Evolutionary conservation across 23 red algal species (phyloP).

Genomic region (Gracilaria gracilis): DNA sequence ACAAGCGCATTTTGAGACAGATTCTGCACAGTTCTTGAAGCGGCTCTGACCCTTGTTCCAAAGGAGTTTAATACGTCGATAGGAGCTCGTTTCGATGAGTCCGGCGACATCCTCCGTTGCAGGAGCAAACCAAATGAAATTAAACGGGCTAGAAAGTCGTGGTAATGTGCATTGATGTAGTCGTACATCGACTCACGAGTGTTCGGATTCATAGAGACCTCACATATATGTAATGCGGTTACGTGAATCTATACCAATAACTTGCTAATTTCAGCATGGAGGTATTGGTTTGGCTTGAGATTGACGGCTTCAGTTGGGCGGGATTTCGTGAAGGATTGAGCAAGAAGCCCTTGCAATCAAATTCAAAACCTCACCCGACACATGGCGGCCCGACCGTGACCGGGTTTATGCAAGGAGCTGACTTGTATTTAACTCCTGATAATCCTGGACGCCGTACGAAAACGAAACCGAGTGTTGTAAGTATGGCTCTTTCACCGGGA

Average conservation of each 20-base stretch:
- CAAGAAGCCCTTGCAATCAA: background rate
- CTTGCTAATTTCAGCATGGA: background rate
- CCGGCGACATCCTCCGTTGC: slow-evolving; percentile 19
- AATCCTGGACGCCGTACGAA: background rate
- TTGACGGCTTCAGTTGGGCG: background rate
- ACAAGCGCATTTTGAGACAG: background rate
- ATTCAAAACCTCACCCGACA: background rate
- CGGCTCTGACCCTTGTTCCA: background rate
- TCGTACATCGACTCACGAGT: background rate
- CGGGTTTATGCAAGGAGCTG: background rate
- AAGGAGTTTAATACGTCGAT: background rate
- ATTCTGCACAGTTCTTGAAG: background rate
- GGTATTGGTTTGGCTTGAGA: background rate
- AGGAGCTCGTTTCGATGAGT: slow-evolving; percentile 1
- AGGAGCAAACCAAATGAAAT: background rate
- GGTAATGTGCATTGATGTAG: background rate
- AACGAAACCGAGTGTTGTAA: too few species aligned
- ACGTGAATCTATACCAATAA: background rate
- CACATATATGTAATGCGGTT: background rate
- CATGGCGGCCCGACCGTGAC: background rate
- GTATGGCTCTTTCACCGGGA: background rate
- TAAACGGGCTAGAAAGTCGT: slow-evolving; percentile 7
- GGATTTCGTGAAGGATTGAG: slow-evolving; percentile 6
- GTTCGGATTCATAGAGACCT: background rate
- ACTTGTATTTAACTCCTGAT: background rate